phyloP scores from a whole-genome alignment of 768 basidiomycete genomes.

The Porphyrellus cyaneotinctus region DNA sequence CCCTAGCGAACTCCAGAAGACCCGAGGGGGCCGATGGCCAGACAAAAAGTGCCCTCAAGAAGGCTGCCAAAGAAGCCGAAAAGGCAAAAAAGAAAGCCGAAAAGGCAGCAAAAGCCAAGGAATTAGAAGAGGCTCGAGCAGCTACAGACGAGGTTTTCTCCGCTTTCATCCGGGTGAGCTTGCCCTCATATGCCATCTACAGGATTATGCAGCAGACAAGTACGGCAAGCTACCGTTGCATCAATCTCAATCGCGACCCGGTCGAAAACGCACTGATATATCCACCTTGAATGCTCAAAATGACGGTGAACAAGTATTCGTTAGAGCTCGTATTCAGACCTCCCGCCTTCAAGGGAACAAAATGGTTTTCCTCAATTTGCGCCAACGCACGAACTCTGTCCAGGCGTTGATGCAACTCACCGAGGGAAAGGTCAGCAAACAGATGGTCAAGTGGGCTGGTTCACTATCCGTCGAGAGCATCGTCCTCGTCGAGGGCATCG shows the following conservation, averaged over 20 bases:
- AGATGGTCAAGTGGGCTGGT: slow-evolving; percentile 94
- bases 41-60: slow-evolving; percentile 88
- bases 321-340: slow-evolving; percentile 90
- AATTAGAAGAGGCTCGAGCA: slow-evolving; percentile 67
- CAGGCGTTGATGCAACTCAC: slow-evolving; percentile 78
- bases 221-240: slow-evolving; percentile 89
- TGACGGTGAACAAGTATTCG: slow-evolving; percentile 70
- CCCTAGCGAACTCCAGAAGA: slow-evolving; percentile 14
- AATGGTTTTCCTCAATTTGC: slow-evolving; percentile 91
- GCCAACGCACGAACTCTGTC: slow-evolving; percentile 82
- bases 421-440: slow-evolving; percentile 81
- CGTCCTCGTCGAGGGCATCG: slow-evolving; percentile 81
- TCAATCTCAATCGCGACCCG: slow-evolving; percentile 79
- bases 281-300: slow-evolving; percentile 53
- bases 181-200: slow-evolving; percentile 6
- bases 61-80: slow-evolving; percentile 84
- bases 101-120: slow-evolving; percentile 74
- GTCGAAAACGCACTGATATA: slow-evolving; percentile 61
- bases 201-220: slow-evolving; percentile 76
- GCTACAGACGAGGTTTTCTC: slow-evolving; percentile 49
- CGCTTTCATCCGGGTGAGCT: slow-evolving; percentile 33
- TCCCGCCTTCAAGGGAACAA: slow-evolving; percentile 91
- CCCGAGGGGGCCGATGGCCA: slow-evolving; percentile 44
- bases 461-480: slow-evolving; percentile 81
- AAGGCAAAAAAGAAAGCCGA: slow-evolving; percentile 89